phyloP scores from a whole-genome alignment of 2,329 filamentous ascomycete genomes.

The Trichoderma gracile region DNA sequence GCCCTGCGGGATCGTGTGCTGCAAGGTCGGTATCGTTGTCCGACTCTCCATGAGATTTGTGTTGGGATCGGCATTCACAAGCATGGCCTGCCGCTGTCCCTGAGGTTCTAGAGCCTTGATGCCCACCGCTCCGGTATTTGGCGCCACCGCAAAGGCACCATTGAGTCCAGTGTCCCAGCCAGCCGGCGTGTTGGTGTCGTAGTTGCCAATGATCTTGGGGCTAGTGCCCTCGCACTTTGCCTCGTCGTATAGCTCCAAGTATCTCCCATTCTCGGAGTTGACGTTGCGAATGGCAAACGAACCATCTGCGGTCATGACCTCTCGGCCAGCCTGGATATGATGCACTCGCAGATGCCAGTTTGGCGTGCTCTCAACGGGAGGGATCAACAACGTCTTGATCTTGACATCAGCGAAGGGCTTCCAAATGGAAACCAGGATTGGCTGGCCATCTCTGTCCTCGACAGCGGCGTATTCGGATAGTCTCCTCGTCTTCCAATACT shows the following conservation, averaged over 20 bases:
- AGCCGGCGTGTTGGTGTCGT: constrained; percentile 56
- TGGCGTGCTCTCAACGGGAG: constrained; percentile 57
- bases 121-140: constrained; percentile 51
- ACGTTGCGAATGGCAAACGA: constrained; percentile 68
- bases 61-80: constrained; percentile 77
- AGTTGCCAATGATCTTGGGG: constrained; percentile 61
- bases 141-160: constrained; percentile 58
- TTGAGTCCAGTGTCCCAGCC: constrained; percentile 52
- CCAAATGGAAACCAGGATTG: constrained; percentile 70
- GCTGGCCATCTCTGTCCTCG: constrained; percentile 53
- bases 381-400: constrained; percentile 65
- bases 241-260: constrained; percentile 52
- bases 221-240: constrained; percentile 51
- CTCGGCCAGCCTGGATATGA: constrained; percentile 58
- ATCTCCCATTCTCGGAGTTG: constrained; percentile 49
- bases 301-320: constrained; percentile 71
- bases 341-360: constrained; percentile 73
- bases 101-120: constrained; percentile 58
- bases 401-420: constrained; percentile 67
- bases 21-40: constrained; percentile 70
- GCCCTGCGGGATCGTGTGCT: constrained; percentile 59
- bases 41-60: constrained; percentile 73
- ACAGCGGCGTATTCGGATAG: constrained; percentile 65
- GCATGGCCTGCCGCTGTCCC: constrained; percentile 54
- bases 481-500: constrained; percentile 76